Evolutionary conservation across 805 yeast genomes (phyloP).

Genomic region (Scheffersomyces coipomensis): DNA sequence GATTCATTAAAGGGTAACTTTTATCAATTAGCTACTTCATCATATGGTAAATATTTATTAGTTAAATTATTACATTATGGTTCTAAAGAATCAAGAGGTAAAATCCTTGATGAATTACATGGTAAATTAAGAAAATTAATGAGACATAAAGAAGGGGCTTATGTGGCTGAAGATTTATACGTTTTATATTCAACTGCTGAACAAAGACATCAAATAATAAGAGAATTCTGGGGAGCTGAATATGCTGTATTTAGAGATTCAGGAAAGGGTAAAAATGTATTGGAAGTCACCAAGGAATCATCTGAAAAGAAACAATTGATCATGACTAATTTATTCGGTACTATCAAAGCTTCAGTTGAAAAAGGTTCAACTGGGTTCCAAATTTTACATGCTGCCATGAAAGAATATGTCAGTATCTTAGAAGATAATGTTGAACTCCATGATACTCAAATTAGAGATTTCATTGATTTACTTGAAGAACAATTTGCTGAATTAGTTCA

Average conservation of each 20-base stretch:
- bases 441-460: conserved; percentile 68
- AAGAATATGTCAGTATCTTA: conserved; percentile 75
- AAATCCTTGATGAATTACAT: conserved; percentile 79
- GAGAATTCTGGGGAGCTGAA: conserved; percentile 96
- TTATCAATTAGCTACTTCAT: conserved; percentile 82
- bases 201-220: conserved; percentile 86
- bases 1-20: conserved; percentile 69
- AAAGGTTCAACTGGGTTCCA: conserved; percentile 97
- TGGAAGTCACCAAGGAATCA: conserved; percentile 63
- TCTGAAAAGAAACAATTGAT: conserved; percentile 78
- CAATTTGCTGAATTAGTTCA: conserved; percentile 94
- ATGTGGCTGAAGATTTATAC: conserved; percentile 90
- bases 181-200: conserved; percentile 80
- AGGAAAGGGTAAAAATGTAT: conserved; percentile 59
- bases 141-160: conserved; percentile 98
- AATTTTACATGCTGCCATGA: conserved; percentile 94
- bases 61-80: conserved; percentile 93
- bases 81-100: conserved; percentile 70
- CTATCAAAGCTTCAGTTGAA: conserved; percentile 86
- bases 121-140: conserved; percentile 88
- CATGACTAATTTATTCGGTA: conserved; percentile 71
- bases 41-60: conserved; percentile 89
- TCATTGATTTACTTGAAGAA: conserved; percentile 79
- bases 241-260: conserved; percentile 85
- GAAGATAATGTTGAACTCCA: conserved; percentile 44